Conservation (phyloP, 2,329 filamentous ascomycete genomes). For the Penicillium rolfsii region DNA sequence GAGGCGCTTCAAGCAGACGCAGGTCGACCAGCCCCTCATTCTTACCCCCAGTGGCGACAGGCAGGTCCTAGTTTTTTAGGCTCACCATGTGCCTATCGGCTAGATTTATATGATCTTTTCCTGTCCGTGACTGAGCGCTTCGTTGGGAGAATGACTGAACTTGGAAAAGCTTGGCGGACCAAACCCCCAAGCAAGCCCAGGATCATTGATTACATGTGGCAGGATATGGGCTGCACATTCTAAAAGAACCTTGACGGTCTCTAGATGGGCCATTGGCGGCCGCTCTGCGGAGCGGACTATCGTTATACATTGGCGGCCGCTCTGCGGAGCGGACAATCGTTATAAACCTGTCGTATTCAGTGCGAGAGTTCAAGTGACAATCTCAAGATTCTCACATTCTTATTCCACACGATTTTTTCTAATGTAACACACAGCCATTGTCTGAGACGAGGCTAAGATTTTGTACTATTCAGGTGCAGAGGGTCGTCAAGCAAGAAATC, state of each 20-base stretch:
- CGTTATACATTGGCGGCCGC: neutral
- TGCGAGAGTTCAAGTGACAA: neutral
- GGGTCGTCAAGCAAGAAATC: neutral
- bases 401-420: neutral
- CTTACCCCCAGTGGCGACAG: neutral
- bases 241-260: neutral
- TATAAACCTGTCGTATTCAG: neutral
- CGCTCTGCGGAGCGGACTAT: neutral
- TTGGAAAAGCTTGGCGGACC: neutral
- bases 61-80: neutral
- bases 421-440: neutral
- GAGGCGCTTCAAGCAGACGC: constrained; percentile 2
- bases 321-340: neutral
- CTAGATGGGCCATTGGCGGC: neutral
- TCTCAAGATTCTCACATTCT: neutral
- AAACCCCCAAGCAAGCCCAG: neutral
- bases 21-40: neutral
- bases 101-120: neutral
- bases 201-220: neutral
- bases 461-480: neutral
- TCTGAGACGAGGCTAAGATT: neutral
- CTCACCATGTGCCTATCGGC: neutral
- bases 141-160: neutral
- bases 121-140: neutral
- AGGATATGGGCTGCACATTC: neutral